Evolutionary conservation across 2,329 filamentous ascomycete genomes (phyloP).

Genomic region (Pleochaeta shiraiana): DNA sequence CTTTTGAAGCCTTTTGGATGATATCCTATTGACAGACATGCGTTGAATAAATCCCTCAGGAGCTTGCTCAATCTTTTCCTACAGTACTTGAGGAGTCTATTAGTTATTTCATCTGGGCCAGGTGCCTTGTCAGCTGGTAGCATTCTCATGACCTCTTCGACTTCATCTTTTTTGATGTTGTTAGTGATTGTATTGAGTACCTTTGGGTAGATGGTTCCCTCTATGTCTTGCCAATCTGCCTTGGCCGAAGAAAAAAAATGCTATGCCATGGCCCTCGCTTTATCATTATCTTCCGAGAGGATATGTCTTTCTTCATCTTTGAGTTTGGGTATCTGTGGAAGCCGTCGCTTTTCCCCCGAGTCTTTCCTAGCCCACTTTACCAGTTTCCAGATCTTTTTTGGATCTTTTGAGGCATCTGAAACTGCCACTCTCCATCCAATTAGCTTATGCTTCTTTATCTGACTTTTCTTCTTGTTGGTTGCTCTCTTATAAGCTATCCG

Average conservation of each 20-base stretch:
- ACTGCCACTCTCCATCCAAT: not conserved
- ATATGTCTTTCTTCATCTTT: not conserved
- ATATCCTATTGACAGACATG: not conserved
- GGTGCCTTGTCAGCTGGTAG: not conserved
- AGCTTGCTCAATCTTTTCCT: not conserved
- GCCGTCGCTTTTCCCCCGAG: not conserved
- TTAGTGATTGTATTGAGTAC: not conserved
- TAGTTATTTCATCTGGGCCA: not conserved
- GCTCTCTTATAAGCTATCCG: not conserved
- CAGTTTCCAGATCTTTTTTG: not conserved
- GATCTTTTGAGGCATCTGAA: not conserved
- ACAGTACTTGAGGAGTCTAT: not conserved
- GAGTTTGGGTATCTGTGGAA: not conserved
- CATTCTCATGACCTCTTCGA: not conserved
- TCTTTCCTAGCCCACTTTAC: not conserved
- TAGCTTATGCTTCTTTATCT: not conserved
- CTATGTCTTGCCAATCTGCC: not conserved
- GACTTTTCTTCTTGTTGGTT: not conserved
- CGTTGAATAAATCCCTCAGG: not conserved
- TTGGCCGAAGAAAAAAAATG: not conserved
- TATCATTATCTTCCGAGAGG: not conserved
- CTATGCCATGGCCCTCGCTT: not conserved
- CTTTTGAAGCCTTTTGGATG: not conserved
- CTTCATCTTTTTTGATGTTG: not conserved
- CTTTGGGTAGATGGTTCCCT: not conserved